Base-by-base conservation (phyloP, 139 green algal genomes). In the Chlorella ohadii region DNA sequence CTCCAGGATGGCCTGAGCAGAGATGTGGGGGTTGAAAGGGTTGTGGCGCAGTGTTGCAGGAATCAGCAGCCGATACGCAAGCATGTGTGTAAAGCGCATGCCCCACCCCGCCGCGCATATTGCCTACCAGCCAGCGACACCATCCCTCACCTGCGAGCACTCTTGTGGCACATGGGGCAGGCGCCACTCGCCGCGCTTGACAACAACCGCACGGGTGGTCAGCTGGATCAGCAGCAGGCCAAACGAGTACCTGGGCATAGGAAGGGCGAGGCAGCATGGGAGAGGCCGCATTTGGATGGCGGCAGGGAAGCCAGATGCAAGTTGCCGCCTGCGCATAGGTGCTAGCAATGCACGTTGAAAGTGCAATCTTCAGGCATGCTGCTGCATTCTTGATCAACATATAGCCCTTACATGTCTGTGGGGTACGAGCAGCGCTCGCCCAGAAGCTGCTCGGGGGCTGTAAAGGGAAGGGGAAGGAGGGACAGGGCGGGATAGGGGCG, bases 381-480 rank as follows among this genome's bases (percentile, higher is more conserved):
- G 27, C 57, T 64, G 23, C 9, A 22, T 64, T 64, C 57, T 64
- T 64, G 57, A 15, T 13, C 57, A 64, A 15, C 57, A 22, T 22
- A 4, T 64, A 3, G 27, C 3, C 57, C 41, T 36, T 47, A 73
- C 15, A 73, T 31, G 67, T 73, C 67, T 4, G 67, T 34, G 3
- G 67, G 33, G 33, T 47, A 23, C 4, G 67, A 31, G 67, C 67
- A 73, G 34, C 33, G 67, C 67, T 73, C 31, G 9, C 31, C 67
- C 67, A 73, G 34, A 33, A 73, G 20, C 67, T 73, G 67, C 67
- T 73, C 67, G 17, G 67, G 67, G 67, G 67, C 67, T 73, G 67
- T 34, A 73, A 16, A 22, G 17, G 65, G 34, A 3, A 31, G 0
- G 16, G 67, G 9, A 17, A 25, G 33, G 67, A 16, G 23, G 34